These are phyloP conservation scores for Wickerhamiella lipophila DNA, from an alignment of 805 yeast genomes.

Conservation along the genomic window DNA sequence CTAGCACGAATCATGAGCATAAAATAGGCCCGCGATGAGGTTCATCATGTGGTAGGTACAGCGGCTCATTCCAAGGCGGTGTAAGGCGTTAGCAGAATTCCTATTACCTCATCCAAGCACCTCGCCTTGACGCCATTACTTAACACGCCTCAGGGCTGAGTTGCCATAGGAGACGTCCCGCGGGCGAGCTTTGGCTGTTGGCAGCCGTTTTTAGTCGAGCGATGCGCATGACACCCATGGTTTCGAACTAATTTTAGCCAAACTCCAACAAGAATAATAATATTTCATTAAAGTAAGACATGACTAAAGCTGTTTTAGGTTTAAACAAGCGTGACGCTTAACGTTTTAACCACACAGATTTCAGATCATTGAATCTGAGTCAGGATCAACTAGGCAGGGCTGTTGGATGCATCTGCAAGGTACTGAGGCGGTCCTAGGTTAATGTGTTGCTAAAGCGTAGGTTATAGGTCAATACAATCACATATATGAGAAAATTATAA, in stretches of 20 bases:
- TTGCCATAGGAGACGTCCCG: neutral
- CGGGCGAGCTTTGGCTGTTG: neutral
- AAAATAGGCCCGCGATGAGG: too few species aligned
- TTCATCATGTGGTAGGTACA: neutral
- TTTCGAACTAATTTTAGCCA: neutral
- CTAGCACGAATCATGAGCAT: too few species aligned
- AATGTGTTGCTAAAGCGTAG: neutral
- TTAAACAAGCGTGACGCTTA: conserved; percentile 6
- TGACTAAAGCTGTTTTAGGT: conserved; percentile 3
- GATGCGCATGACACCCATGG: neutral
- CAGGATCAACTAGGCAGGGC: neutral
- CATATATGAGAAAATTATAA: neutral
- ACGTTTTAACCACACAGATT: conserved; percentile 2
- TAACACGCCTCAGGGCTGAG: neutral
- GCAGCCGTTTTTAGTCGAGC: neutral
- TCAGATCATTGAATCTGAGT: neutral
- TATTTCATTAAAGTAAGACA: neutral
- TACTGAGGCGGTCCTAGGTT: conserved; percentile 4
- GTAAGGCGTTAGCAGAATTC: neutral
- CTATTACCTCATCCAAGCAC: neutral
- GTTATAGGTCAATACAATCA: neutral
- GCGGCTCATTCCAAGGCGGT: neutral
- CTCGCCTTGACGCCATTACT: neutral
- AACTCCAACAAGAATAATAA: neutral
- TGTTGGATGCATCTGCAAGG: conserved; percentile 6